phyloP scores from a whole-genome alignment of 176 grass and related monocot species.

The Oryza rufipogon region DNA sequence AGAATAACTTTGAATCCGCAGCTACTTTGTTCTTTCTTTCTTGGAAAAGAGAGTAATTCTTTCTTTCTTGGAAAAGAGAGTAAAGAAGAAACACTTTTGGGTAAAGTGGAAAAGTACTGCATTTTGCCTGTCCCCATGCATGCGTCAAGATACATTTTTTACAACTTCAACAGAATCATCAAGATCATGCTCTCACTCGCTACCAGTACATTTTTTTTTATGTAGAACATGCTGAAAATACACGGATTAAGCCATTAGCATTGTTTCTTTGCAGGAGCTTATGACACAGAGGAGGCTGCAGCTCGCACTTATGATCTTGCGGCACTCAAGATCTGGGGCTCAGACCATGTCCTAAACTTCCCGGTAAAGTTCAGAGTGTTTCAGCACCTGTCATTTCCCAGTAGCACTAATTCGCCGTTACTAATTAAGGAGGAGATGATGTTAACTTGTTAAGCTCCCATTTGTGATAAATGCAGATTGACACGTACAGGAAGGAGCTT shows the following conservation, averaged over 20 bases:
- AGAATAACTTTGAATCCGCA: constrained; percentile 2
- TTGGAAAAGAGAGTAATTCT: background rate
- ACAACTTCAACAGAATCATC: background rate
- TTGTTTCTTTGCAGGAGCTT: constrained; percentile 49
- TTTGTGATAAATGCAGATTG: constrained; percentile 47
- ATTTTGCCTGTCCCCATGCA: constrained; percentile 1
- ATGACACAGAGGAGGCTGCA: constrained; percentile 63
- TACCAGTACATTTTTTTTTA: background rate
- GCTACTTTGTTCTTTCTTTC: background rate
- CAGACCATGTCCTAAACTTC: constrained; percentile 62
- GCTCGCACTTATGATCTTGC: constrained; percentile 82
- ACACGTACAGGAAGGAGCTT: constrained; percentile 61
- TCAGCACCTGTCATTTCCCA: background rate
- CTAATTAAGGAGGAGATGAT: background rate
- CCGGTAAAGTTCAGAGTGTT: constrained; percentile 54
- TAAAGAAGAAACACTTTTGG: background rate
- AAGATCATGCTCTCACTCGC: background rate
- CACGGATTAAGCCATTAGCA: background rate
- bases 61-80: background rate
- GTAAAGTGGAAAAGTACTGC: constrained; percentile 22
- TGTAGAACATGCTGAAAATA: background rate
- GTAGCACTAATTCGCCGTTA: background rate
- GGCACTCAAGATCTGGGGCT: constrained; percentile 80
- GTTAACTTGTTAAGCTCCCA: background rate
- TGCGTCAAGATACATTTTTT: constrained; percentile 7